Percentiles rank a stretch among this genome's conserved stretches.
Conservation (phyloP, 2,329 filamentous ascomycete genomes). For the Scytalidium sp. region DNA sequence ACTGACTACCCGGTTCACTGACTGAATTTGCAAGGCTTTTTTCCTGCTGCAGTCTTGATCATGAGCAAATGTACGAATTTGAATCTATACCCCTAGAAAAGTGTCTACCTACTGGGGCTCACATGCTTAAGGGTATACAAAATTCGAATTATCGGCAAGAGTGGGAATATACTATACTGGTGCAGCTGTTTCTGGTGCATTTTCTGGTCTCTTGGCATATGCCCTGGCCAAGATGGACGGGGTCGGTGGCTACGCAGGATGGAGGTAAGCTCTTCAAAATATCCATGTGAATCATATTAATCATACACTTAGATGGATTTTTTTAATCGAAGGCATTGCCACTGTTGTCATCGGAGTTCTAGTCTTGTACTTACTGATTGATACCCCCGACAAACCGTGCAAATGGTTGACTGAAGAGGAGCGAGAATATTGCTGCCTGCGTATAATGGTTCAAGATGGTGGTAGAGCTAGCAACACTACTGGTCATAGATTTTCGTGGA, state of each 20-base stretch:
- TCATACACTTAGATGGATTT: constrained; percentile 36
- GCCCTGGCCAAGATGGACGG: constrained; percentile 45
- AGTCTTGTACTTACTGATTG: constrained; percentile 44
- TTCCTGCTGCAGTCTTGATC: neutral
- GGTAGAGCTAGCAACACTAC: too few relatives aligned
- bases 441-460: too few relatives aligned
- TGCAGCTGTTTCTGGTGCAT: constrained; percentile 36
- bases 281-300: neutral
- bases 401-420: neutral
- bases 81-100: neutral
- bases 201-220: constrained; percentile 42
- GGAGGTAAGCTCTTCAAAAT: constrained; percentile 37
- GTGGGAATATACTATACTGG: constrained; percentile 10
- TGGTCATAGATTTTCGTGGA: too few relatives aligned
- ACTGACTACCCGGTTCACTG: neutral
- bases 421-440: too few relatives aligned
- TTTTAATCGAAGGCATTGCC: constrained; percentile 44
- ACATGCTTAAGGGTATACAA: neutral
- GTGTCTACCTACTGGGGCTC: neutral
- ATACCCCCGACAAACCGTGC: constrained; percentile 35
- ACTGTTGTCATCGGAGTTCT: constrained; percentile 34
- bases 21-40: neutral
- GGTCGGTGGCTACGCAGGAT: constrained; percentile 37
- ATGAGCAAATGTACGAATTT: neutral
- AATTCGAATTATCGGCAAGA: neutral